A percentile compares a stretch with the other conserved stretches of the same genome.
Evolutionary conservation across 352 stramenopile species (phyloP).

Genomic region (Halophytophthora batemanensis): DNA sequence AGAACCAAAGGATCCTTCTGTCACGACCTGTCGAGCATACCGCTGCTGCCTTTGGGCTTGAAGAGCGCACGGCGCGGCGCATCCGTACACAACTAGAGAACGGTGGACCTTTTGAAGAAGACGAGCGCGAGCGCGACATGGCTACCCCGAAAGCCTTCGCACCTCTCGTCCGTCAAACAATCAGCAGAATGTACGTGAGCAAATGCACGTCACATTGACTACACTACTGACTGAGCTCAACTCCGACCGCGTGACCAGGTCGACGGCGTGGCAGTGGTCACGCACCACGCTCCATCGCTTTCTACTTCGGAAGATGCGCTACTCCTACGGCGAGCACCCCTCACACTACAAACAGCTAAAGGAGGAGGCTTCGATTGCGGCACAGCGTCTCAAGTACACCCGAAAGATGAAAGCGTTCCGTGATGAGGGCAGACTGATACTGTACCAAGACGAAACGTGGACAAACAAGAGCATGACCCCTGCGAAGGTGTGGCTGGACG

Average conservation of each 20-base stretch:
- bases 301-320: conserved; percentile 5
- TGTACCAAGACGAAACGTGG: conserved; percentile 20
- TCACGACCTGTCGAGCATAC: too few species aligned
- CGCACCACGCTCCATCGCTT: conserved; percentile 12
- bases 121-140: too few species aligned
- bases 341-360: conserved; percentile 10
- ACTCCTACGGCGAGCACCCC: conserved; percentile 3
- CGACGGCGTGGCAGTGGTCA: conserved; percentile 6
- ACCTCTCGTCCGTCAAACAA: too few species aligned
- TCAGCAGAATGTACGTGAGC: not conserved
- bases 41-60: too few species aligned
- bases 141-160: too few species aligned
- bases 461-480: conserved; percentile 17
- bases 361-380: conserved; percentile 12
- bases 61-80: too few species aligned
- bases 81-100: too few species aligned
- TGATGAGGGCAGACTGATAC: conserved; percentile 5
- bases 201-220: conserved; percentile 9
- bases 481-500: conserved; percentile 9
- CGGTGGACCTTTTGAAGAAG: too few species aligned
- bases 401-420: conserved; percentile 2
- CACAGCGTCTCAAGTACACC: conserved; percentile 10
- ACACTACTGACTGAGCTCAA: conserved; percentile 1
- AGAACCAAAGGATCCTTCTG: too few species aligned
- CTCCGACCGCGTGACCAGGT: not conserved